These are phyloP conservation scores for Penicillium lividum DNA, from an alignment of 495 filamentous ascomycete genomes.

Conservation along the genomic window DNA sequence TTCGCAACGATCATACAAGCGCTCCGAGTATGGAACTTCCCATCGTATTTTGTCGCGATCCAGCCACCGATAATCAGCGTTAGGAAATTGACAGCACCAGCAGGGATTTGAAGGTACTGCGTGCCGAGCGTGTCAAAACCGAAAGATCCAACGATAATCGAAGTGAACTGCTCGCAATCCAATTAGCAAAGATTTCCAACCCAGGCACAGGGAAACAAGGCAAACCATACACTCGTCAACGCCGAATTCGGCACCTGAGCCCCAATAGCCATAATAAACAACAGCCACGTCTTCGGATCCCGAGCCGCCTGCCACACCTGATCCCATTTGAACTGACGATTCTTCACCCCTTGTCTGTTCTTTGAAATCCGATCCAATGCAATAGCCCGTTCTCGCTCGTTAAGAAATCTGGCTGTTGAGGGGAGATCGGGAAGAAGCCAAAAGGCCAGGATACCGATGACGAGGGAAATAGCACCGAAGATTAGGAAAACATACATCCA, in stretches of 20 bases:
- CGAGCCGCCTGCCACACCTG: constrained; percentile 48
- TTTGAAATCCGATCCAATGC: constrained; percentile 46
- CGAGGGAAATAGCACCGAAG: constrained; percentile 41
- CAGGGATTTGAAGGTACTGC: constrained; percentile 55
- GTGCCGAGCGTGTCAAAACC: constrained; percentile 57
- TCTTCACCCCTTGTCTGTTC: constrained; percentile 50
- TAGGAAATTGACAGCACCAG: constrained; percentile 44
- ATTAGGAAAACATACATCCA: constrained; percentile 56
- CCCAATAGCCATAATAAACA: constrained; percentile 39
- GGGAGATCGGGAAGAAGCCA: constrained; percentile 47
- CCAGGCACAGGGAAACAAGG: neutral
- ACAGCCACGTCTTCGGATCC: constrained; percentile 53
- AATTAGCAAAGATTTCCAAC: neutral
- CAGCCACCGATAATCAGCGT: constrained; percentile 37
- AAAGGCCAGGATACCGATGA: constrained; percentile 36
- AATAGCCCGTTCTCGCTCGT: constrained; percentile 38
- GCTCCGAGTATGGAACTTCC: constrained; percentile 32
- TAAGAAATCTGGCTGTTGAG: constrained; percentile 47
- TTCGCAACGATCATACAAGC: constrained; percentile 44
- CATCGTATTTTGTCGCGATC: constrained; percentile 41
- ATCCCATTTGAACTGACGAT: constrained; percentile 47
- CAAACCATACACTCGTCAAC: constrained; percentile 36
- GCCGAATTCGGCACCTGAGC: constrained; percentile 41
- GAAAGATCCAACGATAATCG: constrained; percentile 52
- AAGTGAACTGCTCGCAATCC: constrained; percentile 34